phyloP scores from a whole-genome alignment of 495 filamentous ascomycete genomes.

The Tirmania nivea region DNA sequence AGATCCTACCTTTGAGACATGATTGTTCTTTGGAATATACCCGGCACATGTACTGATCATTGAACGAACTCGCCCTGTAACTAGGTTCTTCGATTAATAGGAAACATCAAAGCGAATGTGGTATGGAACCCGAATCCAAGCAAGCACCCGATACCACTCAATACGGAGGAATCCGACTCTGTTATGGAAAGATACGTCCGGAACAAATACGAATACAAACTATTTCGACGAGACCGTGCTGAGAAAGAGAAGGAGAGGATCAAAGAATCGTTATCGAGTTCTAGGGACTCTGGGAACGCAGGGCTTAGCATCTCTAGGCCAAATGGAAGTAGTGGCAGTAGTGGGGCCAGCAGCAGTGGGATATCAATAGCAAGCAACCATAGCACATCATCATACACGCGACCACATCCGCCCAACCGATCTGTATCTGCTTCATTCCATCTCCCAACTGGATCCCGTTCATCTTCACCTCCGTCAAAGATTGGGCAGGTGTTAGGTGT shows the following conservation, averaged over 20 bases:
- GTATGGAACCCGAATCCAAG: constrained; percentile 67
- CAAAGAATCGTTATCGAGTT: constrained; percentile 9
- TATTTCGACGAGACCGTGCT: constrained; percentile 24
- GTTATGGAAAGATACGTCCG: constrained; percentile 87
- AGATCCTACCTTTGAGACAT: neutral
- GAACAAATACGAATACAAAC: constrained; percentile 64
- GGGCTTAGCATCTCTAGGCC: constrained; percentile 13
- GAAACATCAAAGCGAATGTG: constrained; percentile 67
- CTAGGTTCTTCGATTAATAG: constrained; percentile 79
- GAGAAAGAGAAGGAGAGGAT: constrained; percentile 18
- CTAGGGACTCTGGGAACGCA: neutral
- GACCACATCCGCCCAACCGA: constrained; percentile 4
- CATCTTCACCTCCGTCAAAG: constrained; percentile 2
- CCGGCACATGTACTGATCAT: too few species aligned
- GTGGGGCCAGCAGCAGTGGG: constrained; percentile 27
- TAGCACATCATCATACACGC: constrained; percentile 37
- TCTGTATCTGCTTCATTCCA: neutral
- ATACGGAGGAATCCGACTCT: constrained; percentile 74
- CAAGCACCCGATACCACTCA: constrained; percentile 61
- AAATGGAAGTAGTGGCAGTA: constrained; percentile 25
- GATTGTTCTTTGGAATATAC: too few species aligned
- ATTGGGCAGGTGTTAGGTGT: constrained; percentile 15
- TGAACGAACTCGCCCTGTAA: too few species aligned
- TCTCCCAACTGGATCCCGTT: neutral
- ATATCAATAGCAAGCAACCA: constrained; percentile 64